These are phyloP conservation scores for Reutealis trisperma DNA, from an alignment of 345 rosid genomes.

Conservation along the genomic window DNA sequence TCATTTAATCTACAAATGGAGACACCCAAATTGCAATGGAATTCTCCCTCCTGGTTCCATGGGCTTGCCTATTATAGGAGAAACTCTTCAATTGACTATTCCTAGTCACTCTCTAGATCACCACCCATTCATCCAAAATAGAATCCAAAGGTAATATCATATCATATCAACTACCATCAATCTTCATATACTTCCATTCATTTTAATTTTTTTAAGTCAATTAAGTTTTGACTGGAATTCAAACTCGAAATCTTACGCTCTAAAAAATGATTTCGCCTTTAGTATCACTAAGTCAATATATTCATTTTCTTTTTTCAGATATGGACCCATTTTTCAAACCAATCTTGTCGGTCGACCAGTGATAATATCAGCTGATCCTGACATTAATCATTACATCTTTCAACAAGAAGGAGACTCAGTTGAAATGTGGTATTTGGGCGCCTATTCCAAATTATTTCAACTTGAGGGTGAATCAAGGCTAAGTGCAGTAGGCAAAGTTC, in stretches of 20 bases:
- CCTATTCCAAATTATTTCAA: conserved; percentile 22
- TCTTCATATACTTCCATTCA: not conserved
- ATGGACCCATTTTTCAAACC: conserved; percentile 29
- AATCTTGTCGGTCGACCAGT: conserved; percentile 19
- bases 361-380: conserved; percentile 30
- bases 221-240: too few relatives aligned
- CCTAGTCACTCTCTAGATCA: not conserved
- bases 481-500: conserved; percentile 5
- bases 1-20: conserved; percentile 13
- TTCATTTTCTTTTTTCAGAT: not conserved
- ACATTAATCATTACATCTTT: conserved; percentile 22
- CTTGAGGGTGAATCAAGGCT: conserved; percentile 17
- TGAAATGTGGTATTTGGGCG: conserved; percentile 24
- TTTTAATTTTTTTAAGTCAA: too few relatives aligned
- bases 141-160: not conserved
- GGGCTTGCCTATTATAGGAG: conserved; percentile 11
- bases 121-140: not conserved
- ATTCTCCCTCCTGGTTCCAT: conserved; percentile 10
- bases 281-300: too few relatives aligned
- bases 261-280: too few relatives aligned
- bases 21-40: conserved; percentile 16
- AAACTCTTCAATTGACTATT: not conserved
- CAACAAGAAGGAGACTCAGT: conserved; percentile 22
- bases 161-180: not conserved
- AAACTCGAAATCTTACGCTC: too few relatives aligned